Evolutionary conservation across 75 land plant genomes (phyloP).

Genomic region (Picea sitchensis): DNA sequence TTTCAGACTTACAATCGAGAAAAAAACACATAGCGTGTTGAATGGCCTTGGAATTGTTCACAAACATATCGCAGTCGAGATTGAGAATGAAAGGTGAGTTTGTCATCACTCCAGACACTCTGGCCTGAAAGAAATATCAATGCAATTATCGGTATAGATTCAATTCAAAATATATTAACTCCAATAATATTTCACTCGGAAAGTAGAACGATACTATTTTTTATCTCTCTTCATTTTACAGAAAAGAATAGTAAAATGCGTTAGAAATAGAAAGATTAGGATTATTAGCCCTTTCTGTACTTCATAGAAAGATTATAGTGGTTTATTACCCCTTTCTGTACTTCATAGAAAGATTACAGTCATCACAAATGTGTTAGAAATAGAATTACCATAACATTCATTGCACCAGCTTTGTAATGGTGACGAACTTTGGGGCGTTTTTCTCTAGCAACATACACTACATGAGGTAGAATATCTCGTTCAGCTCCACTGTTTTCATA

Average conservation of each 20-base stretch:
- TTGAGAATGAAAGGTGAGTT: constrained; percentile 42
- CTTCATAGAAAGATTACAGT: neutral
- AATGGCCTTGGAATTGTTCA: too few relatives aligned
- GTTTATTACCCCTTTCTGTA: too few relatives aligned
- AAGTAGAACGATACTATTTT: too few relatives aligned
- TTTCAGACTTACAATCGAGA: too few relatives aligned
- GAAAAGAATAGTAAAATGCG: neutral
- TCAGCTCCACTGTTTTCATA: neutral
- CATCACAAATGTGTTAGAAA: neutral
- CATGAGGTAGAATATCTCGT: constrained; percentile 27
- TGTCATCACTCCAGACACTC: constrained; percentile 40
- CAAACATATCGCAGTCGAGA: constrained; percentile 42
- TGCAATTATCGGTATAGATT: neutral
- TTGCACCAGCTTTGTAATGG: constrained; percentile 60
- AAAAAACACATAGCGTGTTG: too few relatives aligned
- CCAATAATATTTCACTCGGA: too few relatives aligned
- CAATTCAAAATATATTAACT: neutral
- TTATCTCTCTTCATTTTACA: too few relatives aligned
- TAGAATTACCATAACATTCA: constrained; percentile 21
- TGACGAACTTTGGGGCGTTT: constrained; percentile 29
- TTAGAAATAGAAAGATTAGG: too few relatives aligned
- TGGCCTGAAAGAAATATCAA: constrained; percentile 13
- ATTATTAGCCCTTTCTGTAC: too few relatives aligned
- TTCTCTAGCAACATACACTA: constrained; percentile 46
- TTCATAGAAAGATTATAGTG: too few relatives aligned